Conservation (phyloP, 208 protist species). For the Leishmania martiniquensis region DNA sequence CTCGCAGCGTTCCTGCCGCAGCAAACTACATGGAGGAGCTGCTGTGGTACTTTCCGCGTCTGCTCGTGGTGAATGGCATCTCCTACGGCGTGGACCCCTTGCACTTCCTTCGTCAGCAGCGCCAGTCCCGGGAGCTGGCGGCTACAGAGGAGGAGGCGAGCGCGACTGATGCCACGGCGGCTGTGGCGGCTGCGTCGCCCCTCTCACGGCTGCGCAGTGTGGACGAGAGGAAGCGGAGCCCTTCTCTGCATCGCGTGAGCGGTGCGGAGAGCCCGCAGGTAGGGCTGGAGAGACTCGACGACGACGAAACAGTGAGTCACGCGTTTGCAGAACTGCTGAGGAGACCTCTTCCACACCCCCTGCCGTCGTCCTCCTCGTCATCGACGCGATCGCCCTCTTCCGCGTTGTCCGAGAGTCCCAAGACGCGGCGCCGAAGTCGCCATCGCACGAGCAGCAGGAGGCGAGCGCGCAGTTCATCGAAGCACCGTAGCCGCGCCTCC, state of each 20-base stretch:
- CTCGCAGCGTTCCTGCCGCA: background rate
- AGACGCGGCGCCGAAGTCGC: background rate
- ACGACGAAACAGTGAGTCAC: background rate
- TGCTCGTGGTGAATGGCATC: conserved; percentile 61
- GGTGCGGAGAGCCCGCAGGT: background rate
- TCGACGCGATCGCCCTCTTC: conserved; percentile 1
- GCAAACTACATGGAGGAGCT: conserved; percentile 42
- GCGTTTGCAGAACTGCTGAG: conserved; percentile 19
- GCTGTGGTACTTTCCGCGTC: conserved; percentile 37
- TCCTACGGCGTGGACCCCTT: conserved; percentile 61
- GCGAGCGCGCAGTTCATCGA: background rate
- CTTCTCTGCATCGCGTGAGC: background rate
- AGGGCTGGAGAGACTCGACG: background rate
- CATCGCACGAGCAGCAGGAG: background rate
- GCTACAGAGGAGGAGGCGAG: background rate
- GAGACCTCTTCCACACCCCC: conserved; percentile 19
- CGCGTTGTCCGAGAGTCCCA: background rate
- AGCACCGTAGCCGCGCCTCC: too few relatives aligned
- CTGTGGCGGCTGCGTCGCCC: background rate
- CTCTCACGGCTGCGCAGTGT: too few relatives aligned
- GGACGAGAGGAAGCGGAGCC: background rate
- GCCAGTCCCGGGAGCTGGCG: conserved; percentile 3
- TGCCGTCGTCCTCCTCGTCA: conserved; percentile 9
- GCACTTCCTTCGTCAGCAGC: conserved; percentile 21
- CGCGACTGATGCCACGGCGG: background rate